Conservation (phyloP, 345 rosid species). For the Jatropha curcas region DNA sequence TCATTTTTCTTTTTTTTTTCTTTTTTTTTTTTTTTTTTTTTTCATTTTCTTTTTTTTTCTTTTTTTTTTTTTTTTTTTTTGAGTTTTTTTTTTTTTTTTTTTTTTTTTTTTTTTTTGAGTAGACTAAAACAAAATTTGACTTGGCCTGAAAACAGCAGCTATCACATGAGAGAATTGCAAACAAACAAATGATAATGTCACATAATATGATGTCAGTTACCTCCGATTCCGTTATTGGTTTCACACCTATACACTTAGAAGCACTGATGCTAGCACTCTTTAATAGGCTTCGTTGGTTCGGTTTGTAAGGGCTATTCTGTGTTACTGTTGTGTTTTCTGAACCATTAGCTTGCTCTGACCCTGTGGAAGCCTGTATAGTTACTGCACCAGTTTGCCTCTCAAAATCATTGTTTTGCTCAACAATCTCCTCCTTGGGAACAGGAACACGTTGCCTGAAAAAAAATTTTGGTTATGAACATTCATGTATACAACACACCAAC, state of each 20-base stretch:
- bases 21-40: too few species aligned
- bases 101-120: too few species aligned
- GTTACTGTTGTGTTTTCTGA: slow-evolving; percentile 32
- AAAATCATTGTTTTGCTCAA: slow-evolving; percentile 26
- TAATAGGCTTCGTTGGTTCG: slow-evolving; percentile 62
- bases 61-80: too few species aligned
- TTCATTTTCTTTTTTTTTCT: too few species aligned
- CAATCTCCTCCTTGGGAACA: slow-evolving; percentile 57
- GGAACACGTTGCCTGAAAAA: slow-evolving; percentile 77
- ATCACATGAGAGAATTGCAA: background rate
- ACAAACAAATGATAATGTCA: background rate
- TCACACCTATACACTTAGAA: slow-evolving; percentile 73
- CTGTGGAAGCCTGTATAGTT: slow-evolving; percentile 50
- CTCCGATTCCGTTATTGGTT: slow-evolving; percentile 46
- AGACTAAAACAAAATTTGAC: too few species aligned
- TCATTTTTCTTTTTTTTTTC: too few species aligned
- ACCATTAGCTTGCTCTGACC: slow-evolving; percentile 34
- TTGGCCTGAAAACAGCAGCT: background rate
- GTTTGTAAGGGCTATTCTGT: slow-evolving; percentile 37
- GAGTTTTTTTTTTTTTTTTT: too few species aligned
- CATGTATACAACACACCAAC: background rate
- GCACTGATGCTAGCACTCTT: slow-evolving; percentile 98
- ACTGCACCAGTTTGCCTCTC: slow-evolving; percentile 52
- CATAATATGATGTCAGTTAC: slow-evolving; percentile 33
- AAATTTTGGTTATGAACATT: slow-evolving; percentile 12